Evolutionary conservation across 345 rosid genomes (phyloP), one percentile per base, ranked within the genome.

Genomic region (Eucalyptus marginata): DNA sequence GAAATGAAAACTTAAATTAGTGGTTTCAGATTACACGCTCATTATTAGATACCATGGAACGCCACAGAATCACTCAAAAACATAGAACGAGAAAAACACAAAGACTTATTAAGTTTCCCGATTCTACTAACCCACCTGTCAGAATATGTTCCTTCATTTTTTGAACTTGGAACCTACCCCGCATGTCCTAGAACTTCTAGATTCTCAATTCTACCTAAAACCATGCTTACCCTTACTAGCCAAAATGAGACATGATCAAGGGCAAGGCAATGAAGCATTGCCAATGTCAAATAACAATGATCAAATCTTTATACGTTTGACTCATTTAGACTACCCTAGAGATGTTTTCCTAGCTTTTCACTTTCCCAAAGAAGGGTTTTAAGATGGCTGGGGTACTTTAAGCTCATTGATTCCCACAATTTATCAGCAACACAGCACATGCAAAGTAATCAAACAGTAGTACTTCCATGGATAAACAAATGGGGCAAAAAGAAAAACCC

Each of bases 1-100:
- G 0, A 7, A 52, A 3, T 3, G 58, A 52, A 52, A 52, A 0
- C 24, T 52, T 0, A 52, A 7, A 18, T 10, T 52, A 52, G 0
- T 18, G 5, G 10, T 18, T 52, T 52, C 24, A 52, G 1, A 52
- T 52, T 52, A 17, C 10, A 17, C 0, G 7, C 2, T 52, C 2
- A 0, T 52, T 0, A 52, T 52, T 18, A 0, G 24, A 52, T 52
- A 2, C 0, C 24, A 52, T 52, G 58, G 24, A 52, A 52, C 0
- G 10, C 0, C 58, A 18, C 0, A 18, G 25, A 52, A 52, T 52
- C 58, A 52, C 1, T 0, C 4, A 0, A 52, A 52, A 52, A 52
- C 24, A 52, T 52, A 52, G 10, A 1, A 52, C 0, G 10, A 18
- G 58, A 52, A 18, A 2, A 52, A 52, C 58, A 18, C 24, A 52